These are phyloP conservation scores for Gracilaria gracilis DNA, from an alignment of 23 red algal genomes.

Conservation along the genomic window DNA sequence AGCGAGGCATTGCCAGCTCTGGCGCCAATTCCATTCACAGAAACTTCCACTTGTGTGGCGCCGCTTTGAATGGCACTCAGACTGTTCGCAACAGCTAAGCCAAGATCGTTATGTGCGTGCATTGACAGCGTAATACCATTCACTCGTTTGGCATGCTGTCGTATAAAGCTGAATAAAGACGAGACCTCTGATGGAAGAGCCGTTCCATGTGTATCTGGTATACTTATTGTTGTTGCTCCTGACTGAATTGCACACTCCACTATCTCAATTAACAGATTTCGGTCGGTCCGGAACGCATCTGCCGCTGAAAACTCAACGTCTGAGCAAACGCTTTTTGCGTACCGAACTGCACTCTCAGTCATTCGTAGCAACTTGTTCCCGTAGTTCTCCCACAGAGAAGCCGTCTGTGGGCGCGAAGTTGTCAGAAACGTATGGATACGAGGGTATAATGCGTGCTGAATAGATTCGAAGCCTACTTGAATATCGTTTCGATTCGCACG, in stretches of 20 bases:
- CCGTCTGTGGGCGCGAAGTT: neutral
- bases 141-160: neutral
- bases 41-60: constrained; percentile 7
- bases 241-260: neutral
- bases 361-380: neutral
- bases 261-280: neutral
- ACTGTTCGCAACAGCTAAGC: constrained; percentile 27
- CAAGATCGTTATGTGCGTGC: constrained; percentile 43
- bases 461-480: neutral
- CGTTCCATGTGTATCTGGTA: constrained; percentile 19
- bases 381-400: neutral
- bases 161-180: neutral
- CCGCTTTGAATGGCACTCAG: constrained; percentile 27
- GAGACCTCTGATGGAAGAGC: neutral
- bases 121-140: neutral
- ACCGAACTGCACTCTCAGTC: neutral
- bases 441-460: neutral
- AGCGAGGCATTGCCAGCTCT: constrained; percentile 36
- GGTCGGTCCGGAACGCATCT: neutral
- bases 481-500: neutral
- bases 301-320: constrained; percentile 40
- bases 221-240: constrained; percentile 40
- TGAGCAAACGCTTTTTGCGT: constrained; percentile 1
- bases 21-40: constrained; percentile 35
- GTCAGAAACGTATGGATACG: constrained; percentile 15